phyloP scores from a whole-genome alignment of 1,139 yeast species.

The Suhomyces guaymorum region DNA sequence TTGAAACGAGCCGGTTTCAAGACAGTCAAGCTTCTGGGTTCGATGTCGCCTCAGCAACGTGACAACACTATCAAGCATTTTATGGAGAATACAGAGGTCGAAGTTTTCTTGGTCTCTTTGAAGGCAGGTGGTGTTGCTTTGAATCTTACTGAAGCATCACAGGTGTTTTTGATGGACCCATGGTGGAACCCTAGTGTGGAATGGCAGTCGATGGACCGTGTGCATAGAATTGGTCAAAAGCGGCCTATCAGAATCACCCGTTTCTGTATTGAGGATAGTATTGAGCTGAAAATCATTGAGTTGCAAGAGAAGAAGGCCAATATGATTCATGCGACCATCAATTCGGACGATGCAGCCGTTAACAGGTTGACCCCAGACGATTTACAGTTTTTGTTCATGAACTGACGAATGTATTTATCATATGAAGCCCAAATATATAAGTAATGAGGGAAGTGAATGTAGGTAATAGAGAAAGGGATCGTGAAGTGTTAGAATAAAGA shows the following conservation, averaged over 20 bases:
- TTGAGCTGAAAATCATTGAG: constrained; percentile 93
- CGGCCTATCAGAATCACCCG: constrained; percentile 93
- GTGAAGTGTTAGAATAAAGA: too few relatives aligned
- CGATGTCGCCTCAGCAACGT: constrained; percentile 94
- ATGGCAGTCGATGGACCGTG: constrained; percentile 98
- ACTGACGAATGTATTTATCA: constrained; percentile 38
- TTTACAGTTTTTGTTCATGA: constrained; percentile 87
- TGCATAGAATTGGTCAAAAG: constrained; percentile 94
- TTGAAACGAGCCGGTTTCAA: constrained; percentile 89
- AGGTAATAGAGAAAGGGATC: not conserved
- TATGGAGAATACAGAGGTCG: constrained; percentile 89
- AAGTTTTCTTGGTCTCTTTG: constrained; percentile 87
- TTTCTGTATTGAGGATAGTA: constrained; percentile 92
- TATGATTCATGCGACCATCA: constrained; percentile 96
- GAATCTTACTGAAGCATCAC: constrained; percentile 94
- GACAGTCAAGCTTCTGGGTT: constrained; percentile 91
- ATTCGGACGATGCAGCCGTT: constrained; percentile 87
- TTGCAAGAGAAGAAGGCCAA: constrained; percentile 95
- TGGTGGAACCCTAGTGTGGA: constrained; percentile 99
- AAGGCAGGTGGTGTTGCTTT: constrained; percentile 99
- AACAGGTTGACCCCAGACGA: constrained; percentile 88
- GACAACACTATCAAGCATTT: constrained; percentile 87
- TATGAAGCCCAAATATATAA: not conserved
- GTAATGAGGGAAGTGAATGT: not conserved
- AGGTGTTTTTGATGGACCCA: constrained; percentile 91